Evolutionary conservation across 257 asterid genomes (phyloP), one percentile per base, ranked within the genome.

Genomic region (Misopates orontium): DNA sequence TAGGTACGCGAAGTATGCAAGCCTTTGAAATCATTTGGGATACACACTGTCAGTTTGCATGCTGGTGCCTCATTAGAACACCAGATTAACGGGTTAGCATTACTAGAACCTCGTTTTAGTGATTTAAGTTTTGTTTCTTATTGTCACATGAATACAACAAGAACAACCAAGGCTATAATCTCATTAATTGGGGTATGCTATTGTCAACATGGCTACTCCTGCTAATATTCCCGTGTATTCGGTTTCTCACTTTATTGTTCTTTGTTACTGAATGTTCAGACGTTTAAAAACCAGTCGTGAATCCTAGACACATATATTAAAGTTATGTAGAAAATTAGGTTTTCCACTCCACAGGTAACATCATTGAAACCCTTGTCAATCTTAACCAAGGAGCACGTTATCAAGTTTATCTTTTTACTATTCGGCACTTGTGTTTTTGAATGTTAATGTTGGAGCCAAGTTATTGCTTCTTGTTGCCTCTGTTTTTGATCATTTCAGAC

Each of bases 1-100:
- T 72, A 91, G 98, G 94, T 85, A 56, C 75, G 82, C 71, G 67
- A 81, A 69, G 72, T 88, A 62, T 91, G 91, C 86, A 79, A 84
- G 77, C 81, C 84, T 71, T 71, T 91, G 75, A 80, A 83, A 73
- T 64, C 78, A 21, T 64, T 71, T 39, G 96, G 96, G 62, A 71
- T 88, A 69, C 88, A 72, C 70, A 71, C 95, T 23, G 73, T 86
- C 82, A 79, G 96, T 75, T 77, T 90, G 85, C 97, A 93, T 78
- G 65, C 89, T 0, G 99, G 95, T 70, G 96, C 96, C 69, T 73
- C 97, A 57, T 55, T 87, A 56, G 92, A 86, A 62, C 97, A 93
- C 79, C 97, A 93, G 70, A 81, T 83, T 71, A 73, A 73, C 6
- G 99, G 96, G 96, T 88, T 50, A 83, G 94, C 52, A 8, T 45